Evolutionary conservation across 768 basidiomycete species (phyloP).

Genomic region (Xanthoconium stramineum): DNA sequence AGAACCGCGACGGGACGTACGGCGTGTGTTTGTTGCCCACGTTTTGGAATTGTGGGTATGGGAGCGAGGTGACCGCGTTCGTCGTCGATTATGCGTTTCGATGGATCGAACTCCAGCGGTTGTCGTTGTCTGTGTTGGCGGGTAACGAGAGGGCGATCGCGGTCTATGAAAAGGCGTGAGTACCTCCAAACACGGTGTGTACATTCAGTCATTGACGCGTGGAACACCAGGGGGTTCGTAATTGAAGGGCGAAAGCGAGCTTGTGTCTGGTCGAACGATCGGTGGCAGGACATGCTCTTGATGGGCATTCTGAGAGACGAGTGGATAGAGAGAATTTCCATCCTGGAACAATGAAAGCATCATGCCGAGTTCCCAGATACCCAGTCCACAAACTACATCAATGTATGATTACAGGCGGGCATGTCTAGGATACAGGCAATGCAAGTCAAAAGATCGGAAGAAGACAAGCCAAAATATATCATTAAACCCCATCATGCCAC

Average conservation of each 20-base stretch:
- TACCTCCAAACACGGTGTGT: neutral
- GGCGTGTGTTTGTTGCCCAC: conserved; percentile 29
- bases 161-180: conserved; percentile 44
- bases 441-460: neutral
- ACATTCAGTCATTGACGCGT: neutral
- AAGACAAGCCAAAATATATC: neutral
- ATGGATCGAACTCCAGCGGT: conserved; percentile 38
- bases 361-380: conserved; percentile 2
- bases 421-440: conserved; percentile 9
- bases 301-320: conserved; percentile 42
- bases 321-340: conserved; percentile 30
- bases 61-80: conserved; percentile 39
- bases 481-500: conserved; percentile 23
- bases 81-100: conserved; percentile 40
- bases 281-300: conserved; percentile 36
- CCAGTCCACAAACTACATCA: neutral
- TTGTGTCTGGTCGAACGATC: conserved; percentile 33
- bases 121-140: conserved; percentile 39
- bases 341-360: conserved; percentile 16
- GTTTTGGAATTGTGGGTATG: conserved; percentile 41
- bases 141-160: conserved; percentile 37
- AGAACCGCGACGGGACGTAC: conserved; percentile 32
- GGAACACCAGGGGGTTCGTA: conserved; percentile 35
- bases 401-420: conserved; percentile 7
- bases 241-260: conserved; percentile 38